These are phyloP conservation scores for Cordyceps javanica DNA, from an alignment of 2,329 filamentous ascomycete genomes.

Conservation along the genomic window DNA sequence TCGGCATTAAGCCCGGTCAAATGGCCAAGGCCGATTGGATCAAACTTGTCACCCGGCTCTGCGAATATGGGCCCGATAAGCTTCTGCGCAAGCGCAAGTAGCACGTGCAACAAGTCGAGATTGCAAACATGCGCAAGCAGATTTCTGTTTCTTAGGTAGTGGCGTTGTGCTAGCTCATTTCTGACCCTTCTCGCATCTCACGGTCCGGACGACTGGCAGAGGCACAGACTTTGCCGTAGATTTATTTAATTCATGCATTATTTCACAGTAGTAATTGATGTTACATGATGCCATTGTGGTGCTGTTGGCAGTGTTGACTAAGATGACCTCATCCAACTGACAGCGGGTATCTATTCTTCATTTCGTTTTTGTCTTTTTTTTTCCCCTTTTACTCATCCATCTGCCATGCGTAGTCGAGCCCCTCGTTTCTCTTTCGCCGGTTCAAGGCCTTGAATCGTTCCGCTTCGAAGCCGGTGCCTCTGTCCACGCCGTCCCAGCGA, in stretches of 20 bases:
- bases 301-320: background rate
- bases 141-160: background rate
- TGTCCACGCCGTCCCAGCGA: conserved; percentile 94
- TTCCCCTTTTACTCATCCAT: conserved; percentile 71
- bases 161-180: background rate
- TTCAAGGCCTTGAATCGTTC: conserved; percentile 90
- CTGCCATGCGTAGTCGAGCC: conserved; percentile 88
- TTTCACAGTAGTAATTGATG: no score
- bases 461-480: conserved; percentile 87
- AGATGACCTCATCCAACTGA: background rate
- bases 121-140: background rate
- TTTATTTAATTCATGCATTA: background rate
- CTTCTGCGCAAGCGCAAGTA: conserved; percentile 33
- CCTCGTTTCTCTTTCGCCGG: conserved; percentile 65
- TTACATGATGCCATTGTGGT: background rate
- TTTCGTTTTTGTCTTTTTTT: no score
- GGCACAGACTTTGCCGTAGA: background rate
- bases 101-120: background rate
- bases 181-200: background rate
- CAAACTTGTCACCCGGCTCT: conserved; percentile 49
- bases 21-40: conserved; percentile 53
- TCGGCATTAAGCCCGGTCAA: conserved; percentile 45
- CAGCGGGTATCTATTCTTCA: conserved; percentile 4
- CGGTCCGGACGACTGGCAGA: background rate
- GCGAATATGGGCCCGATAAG: conserved; percentile 50